Evolutionary conservation across 306 rosid species (phyloP), one percentile per base, ranked within the genome.

Genomic region (Oemleria cerasiformis): DNA sequence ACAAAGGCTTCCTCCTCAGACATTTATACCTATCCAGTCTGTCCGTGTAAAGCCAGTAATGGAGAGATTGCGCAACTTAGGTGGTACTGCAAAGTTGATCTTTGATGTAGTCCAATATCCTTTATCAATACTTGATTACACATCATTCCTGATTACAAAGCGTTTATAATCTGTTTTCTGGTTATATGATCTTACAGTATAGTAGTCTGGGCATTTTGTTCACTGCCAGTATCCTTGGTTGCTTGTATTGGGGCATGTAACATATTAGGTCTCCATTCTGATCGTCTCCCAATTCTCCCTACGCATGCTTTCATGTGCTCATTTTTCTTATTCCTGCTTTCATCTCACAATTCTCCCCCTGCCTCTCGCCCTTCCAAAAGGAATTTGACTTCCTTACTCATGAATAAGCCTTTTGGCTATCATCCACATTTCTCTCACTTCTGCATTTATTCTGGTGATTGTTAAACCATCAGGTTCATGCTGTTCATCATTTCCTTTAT

Each of bases 1-100:
- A 75, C 99, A 92, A 72, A 91, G 97, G 89, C 99, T 95, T 81
- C 99, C 99, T 80, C 99, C 99, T 60, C 97, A 89, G 85, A 95
- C 99, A 68, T 95, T 95, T 84, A 95, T 95, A 88, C 99, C 99
- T 82, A 90, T 95, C 77, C 92, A 95, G 80, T 89, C 96, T 62
- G 70, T 92, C 81, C 96, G 99, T 36, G 96, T 95, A 72, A 95
- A 95, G 89, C 97, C 92, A 36, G 79, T 95, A 67, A 81, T 86
- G 86, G 99, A 95, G 83, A 86, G 97, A 81, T 73, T 95, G 84
- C 99, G 99, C 53, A 74, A 89, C 67, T 84, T 86, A 77, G 92
- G 99, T 75, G 92, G 92, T 56, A 85, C 92, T 4, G 96, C 97
- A 56, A 86, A 85, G 86, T 83, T 95, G 83, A 83, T 88, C 77